Evolutionary conservation across 441 rosid species (phyloP).

Genomic region (Kokia cookei): DNA sequence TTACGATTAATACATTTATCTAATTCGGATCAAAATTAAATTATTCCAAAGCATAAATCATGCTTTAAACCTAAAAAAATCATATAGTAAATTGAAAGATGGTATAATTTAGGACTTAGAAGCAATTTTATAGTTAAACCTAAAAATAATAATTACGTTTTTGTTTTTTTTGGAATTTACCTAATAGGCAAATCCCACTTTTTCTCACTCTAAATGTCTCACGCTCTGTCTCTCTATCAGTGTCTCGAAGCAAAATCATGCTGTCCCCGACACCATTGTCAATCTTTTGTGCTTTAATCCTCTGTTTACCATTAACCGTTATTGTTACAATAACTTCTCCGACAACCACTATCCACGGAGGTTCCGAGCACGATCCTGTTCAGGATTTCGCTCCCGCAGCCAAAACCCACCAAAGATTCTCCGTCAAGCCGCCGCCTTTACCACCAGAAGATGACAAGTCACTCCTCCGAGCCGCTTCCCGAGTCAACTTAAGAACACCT

Average conservation of each 20-base stretch:
- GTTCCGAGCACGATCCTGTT: background rate
- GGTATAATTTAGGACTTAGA: no score
- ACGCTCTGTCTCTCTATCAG: slow-evolving; percentile 2
- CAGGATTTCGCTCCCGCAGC: background rate
- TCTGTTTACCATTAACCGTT: slow-evolving; percentile 52
- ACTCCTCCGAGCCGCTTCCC: slow-evolving; percentile 42
- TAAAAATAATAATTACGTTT: background rate
- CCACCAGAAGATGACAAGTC: slow-evolving; percentile 36
- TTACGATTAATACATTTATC: no score
- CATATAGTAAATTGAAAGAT: no score
- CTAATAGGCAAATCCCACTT: slow-evolving; percentile 24
- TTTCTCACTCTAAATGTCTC: background rate
- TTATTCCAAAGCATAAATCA: no score
- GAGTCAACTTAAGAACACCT: slow-evolving; percentile 29
- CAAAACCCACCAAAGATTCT: slow-evolving; percentile 5
- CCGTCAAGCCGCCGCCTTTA: slow-evolving; percentile 5
- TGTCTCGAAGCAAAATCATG: slow-evolving; percentile 24
- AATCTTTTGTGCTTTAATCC: slow-evolving; percentile 50
- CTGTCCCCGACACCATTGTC: slow-evolving; percentile 50
- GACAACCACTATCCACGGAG: slow-evolving; percentile 3
- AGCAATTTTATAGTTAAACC: no score
- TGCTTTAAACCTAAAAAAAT: no score
- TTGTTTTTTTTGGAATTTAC: background rate
- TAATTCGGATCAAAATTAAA: no score
- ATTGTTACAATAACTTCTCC: slow-evolving; percentile 36